Percentiles rank a stretch among this genome's conserved stretches.
These are phyloP conservation scores for Apiotrichum porosum DNA, from an alignment of 1,284 basidiomycete genomes.

Conservation along the genomic window DNA sequence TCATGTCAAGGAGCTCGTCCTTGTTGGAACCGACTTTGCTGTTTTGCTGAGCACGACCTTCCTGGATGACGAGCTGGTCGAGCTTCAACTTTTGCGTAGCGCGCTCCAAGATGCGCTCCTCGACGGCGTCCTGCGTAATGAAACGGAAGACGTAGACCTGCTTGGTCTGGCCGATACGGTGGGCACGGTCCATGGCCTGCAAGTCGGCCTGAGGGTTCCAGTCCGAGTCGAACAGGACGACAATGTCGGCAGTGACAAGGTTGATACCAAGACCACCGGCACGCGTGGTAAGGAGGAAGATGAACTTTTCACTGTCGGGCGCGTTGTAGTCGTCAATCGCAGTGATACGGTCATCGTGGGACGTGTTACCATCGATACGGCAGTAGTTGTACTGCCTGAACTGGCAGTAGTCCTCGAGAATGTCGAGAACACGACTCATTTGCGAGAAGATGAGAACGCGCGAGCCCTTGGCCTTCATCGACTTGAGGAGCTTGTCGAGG, in stretches of 20 bases:
- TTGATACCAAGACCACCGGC: slow-evolving; percentile 99
- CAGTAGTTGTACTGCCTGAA: slow-evolving; percentile 92
- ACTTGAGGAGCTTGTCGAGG: slow-evolving; percentile 83
- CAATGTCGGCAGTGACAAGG: slow-evolving; percentile 88
- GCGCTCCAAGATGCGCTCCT: slow-evolving; percentile 93
- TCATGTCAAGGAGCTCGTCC: slow-evolving; percentile 97
- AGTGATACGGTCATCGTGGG: slow-evolving; percentile 90
- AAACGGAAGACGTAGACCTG: slow-evolving; percentile 98
- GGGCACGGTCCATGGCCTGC: slow-evolving; percentile 98
- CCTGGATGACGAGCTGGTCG: slow-evolving; percentile 97
- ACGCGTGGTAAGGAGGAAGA: slow-evolving; percentile 94
- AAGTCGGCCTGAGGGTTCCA: slow-evolving; percentile 99
- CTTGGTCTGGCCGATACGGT: slow-evolving; percentile 97
- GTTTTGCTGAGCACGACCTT: slow-evolving; percentile 63
- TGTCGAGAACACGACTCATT: slow-evolving; percentile 94
- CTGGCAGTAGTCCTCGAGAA: slow-evolving; percentile 94
- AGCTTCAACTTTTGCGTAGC: slow-evolving; percentile 94
- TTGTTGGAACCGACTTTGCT: slow-evolving; percentile 74
- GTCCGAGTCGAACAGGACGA: slow-evolving; percentile 96
- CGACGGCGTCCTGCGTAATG: slow-evolving; percentile 92
- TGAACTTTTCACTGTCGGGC: slow-evolving; percentile 89
- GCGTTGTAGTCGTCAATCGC: slow-evolving; percentile 99
- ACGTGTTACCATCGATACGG: slow-evolving; percentile 91
- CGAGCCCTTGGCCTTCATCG: slow-evolving; percentile 88
- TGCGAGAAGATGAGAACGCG: slow-evolving; percentile 96